Evolutionary conservation across 257 asterid species (phyloP), one percentile per base, ranked within the genome.

Genomic region (Haberlea rhodopensis): DNA sequence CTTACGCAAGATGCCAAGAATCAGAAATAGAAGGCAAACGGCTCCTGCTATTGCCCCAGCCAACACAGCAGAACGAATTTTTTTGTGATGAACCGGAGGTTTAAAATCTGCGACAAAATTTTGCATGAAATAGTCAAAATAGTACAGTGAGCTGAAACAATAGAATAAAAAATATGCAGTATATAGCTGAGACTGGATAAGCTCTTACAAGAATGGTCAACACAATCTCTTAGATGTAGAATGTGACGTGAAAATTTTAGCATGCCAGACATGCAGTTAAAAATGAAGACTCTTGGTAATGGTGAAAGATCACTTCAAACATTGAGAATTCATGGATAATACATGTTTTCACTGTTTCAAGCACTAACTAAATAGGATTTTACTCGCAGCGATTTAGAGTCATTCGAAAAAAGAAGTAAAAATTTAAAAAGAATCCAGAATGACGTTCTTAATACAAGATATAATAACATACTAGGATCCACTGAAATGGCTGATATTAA

Each of bases 401-500:
- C 24, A 21, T 49, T 13, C 25, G 6, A 26, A 65, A 67, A 56
- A 37, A 21, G 27, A 22, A 55, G 63, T 19, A 2, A 60, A 28
- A 58, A 5, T 20, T 7, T 21, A 3, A 21, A 5, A 68, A 24
- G 43, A 4, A 2, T 8, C 3, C 54, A 51, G 68, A 58, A 57
- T 16, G 5, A 20, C 8, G n/a, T 59, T 60, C 40, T 55, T 32
- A 15, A 51, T 4, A 62, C 6, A 26, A 63, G 55, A 64, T 26
- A 24, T 27, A 28, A 7, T 20, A 51, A 55, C 98, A 18, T 85
- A 91, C 98, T 87, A 25, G 95, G 90, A 70, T 75, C 85, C 1
- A 91, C 94, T 22, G 96, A 83, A 79, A 91, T 87, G 51, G 96
- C 96, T 67, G 96, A 89, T 77, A 91, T 78, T 26, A 87, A 76